Evolutionary conservation across 805 yeast genomes (phyloP), one percentile per base, ranked within the genome.

Genomic region (Hanseniaspora hatyaiensis): DNA sequence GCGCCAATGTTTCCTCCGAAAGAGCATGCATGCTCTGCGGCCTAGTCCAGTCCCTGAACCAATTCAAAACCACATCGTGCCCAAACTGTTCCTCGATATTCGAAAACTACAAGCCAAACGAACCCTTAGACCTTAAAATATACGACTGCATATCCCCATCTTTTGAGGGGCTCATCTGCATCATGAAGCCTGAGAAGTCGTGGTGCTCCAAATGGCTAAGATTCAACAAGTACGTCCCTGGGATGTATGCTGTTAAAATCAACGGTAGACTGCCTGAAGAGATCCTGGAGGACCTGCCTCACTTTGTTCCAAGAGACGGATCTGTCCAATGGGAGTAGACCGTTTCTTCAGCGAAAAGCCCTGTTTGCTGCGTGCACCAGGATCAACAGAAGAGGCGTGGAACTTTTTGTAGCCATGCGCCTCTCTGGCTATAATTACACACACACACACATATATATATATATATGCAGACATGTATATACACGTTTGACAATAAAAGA

Each of bases 1-100:
- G 8, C 8, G 24, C 34, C 9, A 33, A 29, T 16, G 34, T 32
- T 55, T 59, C 63, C 23, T 60, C 62, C 49, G 94, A 87, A 53
- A 77, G 98, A 70, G 97, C 97, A 6, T 89, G 98, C 59, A 84
- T 89, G 96, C 74, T 92, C 50, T 89, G 98, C 65, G 97, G 96
- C 3, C 73, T 89, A 47, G 84, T 89, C 48, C 94, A 85, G 59
- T 77, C 95, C 4, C 74, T 82, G 55, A 74, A 70, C 50, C 82
- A 77, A 57, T 92, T 92, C 62, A 76, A 82, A 42, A 79, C 78
- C 50, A 77, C 77, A 16, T 97, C 97, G 6, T 89, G 98, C 65
- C 97, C 98, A 12, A 89, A 89, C 70, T 89, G 98, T 67, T 97
- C 86, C 58, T 78, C 88, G 46, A 77, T 89, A 24, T 72, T 89